phyloP scores from a whole-genome alignment of 257 asterid species.

The Solanum okadae region DNA sequence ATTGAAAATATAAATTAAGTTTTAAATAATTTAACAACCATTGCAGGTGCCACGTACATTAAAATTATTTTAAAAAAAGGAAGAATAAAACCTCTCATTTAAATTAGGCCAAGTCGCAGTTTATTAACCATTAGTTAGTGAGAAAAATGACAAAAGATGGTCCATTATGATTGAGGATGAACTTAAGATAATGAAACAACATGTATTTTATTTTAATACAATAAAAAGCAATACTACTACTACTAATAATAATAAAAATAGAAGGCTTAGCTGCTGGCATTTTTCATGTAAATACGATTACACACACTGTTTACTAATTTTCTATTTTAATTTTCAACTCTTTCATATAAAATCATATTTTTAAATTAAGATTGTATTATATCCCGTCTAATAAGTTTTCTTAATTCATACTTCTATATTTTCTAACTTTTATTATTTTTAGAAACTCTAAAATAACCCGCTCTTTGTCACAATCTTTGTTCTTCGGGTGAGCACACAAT shows the following conservation, averaged over 20 bases:
- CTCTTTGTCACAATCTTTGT: too few relatives aligned
- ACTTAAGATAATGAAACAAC: background rate
- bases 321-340: too few relatives aligned
- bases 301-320: too few relatives aligned
- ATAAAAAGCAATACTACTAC: background rate
- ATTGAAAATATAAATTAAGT: background rate
- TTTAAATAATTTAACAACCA: background rate
- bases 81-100: background rate
- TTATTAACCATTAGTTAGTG: background rate
- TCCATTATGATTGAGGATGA: background rate
- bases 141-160: background rate
- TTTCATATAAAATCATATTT: too few relatives aligned
- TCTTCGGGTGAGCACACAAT: too few relatives aligned
- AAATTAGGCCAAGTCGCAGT: background rate
- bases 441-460: too few relatives aligned
- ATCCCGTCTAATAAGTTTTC: too few relatives aligned
- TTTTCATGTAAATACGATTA: background rate
- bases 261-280: background rate
- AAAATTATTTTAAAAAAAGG: background rate
- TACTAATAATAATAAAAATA: background rate
- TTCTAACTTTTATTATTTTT: too few relatives aligned
- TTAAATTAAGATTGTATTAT: too few relatives aligned
- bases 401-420: rapidly evolving
- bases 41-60: background rate
- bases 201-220: background rate